Percentiles rank a stretch among this genome's conserved stretches.
Conservation (phyloP, 768 basidiomycete species). For the Panaeolus cyanescens region DNA sequence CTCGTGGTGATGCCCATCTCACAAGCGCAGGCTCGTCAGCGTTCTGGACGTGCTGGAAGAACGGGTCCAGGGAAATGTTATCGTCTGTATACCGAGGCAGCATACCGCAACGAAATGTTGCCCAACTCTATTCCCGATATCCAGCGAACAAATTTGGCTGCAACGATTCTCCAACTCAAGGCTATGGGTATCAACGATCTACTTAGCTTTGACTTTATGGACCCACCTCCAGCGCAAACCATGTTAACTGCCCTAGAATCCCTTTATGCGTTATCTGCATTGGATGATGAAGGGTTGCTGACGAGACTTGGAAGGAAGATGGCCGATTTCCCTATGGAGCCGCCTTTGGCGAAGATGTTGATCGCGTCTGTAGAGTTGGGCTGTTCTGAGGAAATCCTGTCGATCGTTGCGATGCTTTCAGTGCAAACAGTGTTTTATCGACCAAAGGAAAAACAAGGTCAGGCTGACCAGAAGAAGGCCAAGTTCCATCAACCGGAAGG, state of each 20-base stretch:
- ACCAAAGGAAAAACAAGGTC: constrained; percentile 99
- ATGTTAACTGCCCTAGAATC: constrained; percentile 96
- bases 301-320: constrained; percentile 96
- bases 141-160: constrained; percentile 89
- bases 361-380: constrained; percentile 97
- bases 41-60: constrained; percentile 94
- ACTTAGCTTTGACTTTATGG: constrained; percentile 99
- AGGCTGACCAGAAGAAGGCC: constrained; percentile 99
- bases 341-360: constrained; percentile 94
- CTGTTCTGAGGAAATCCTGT: constrained; percentile 97
- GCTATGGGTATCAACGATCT: constrained; percentile 99
- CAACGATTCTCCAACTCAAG: constrained; percentile 93
- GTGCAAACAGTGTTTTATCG: constrained; percentile 97
- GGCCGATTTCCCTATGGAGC: constrained; percentile 99
- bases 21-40: constrained; percentile 95
- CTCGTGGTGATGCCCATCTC: constrained; percentile 98
- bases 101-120: constrained; percentile 98
- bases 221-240: constrained; percentile 94
- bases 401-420: constrained; percentile 96
- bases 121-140: constrained; percentile 98
- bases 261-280: constrained; percentile 91
- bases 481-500: constrained; percentile 99
- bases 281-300: constrained; percentile 95
- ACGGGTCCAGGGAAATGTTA: constrained; percentile 99
- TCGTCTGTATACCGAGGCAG: constrained; percentile 96